Percentiles rank a stretch among this genome's conserved stretches.
These are phyloP conservation scores for Ustilaginoidea virens DNA, from an alignment of 2,329 filamentous ascomycete species.

Conservation along the genomic window DNA sequence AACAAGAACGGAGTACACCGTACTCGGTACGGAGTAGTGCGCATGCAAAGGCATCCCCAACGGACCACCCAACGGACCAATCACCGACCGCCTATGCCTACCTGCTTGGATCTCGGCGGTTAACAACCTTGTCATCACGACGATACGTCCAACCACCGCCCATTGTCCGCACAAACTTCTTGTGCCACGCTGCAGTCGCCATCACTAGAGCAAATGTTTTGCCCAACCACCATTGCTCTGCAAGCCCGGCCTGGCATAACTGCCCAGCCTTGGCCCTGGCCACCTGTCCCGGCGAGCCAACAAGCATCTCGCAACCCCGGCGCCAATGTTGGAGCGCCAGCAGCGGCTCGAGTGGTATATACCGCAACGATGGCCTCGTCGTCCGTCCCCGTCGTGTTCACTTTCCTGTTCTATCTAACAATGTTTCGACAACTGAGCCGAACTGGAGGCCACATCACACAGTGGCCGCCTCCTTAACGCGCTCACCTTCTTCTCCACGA, in stretches of 20 bases:
- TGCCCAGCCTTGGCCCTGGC: conserved; percentile 1
- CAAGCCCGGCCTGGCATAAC: not conserved
- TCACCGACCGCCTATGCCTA: conserved; percentile 1
- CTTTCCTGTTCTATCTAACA: conserved; percentile 29
- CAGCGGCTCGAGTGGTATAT: conserved; percentile 35
- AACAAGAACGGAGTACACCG: not conserved
- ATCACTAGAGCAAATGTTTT: conserved; percentile 2
- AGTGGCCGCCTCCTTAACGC: conserved; percentile 17
- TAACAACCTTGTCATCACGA: conserved; percentile 19
- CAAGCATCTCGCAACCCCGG: conserved; percentile 3
- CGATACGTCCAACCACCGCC: conserved; percentile 25
- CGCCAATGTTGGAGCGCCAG: conserved; percentile 25
- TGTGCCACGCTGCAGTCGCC: conserved; percentile 4
- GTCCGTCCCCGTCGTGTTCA: conserved; percentile 20
- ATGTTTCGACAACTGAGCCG: conserved; percentile 32
- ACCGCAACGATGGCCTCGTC: conserved; percentile 19
- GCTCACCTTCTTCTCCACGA: conserved; percentile 19
- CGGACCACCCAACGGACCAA: conserved; percentile 4
- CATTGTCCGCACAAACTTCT: conserved; percentile 4
- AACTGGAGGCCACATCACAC: conserved; percentile 24
- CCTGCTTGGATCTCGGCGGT: conserved; percentile 17
- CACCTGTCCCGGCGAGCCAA: conserved; percentile 1
- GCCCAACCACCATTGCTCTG: conserved; percentile 4
- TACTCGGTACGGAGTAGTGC: not conserved
- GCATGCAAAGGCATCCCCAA: too few relatives aligned